Conservation (phyloP, 306 rosid genomes). For the Begonia masoniana region DNA sequence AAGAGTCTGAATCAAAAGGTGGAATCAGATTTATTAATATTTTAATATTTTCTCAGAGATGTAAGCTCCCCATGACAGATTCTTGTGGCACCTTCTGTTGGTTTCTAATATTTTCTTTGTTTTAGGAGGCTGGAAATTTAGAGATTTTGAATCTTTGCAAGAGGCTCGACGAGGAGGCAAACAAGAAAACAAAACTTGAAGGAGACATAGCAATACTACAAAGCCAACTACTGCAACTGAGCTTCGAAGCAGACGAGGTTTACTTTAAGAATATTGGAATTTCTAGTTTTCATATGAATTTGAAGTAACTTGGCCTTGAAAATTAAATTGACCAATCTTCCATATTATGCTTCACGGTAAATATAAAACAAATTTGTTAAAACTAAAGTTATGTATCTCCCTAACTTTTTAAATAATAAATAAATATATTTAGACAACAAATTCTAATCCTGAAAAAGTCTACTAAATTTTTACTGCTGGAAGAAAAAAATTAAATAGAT, state of each 20-base stretch:
- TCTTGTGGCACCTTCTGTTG: no score
- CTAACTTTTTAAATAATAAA: no score
- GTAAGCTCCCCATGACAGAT: not conserved
- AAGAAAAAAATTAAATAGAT: no score
- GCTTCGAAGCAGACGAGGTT: slow-evolving; percentile 84
- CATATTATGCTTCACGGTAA: no score
- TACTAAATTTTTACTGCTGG: no score
- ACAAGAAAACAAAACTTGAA: slow-evolving; percentile 67
- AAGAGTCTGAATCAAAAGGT: no score
- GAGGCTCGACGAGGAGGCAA: slow-evolving; percentile 58
- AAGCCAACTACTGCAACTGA: slow-evolving; percentile 72
- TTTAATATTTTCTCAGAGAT: not conserved
- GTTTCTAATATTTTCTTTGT: slow-evolving; percentile 10
- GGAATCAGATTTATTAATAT: slow-evolving; percentile 8
- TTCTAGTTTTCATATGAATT: not conserved
- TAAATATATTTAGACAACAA: no score
- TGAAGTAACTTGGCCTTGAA: not conserved
- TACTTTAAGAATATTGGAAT: slow-evolving; percentile 8
- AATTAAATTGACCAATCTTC: no score
- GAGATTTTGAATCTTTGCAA: slow-evolving; percentile 62
- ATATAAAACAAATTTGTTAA: no score
- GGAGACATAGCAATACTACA: slow-evolving; percentile 78
- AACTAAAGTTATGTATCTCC: no score
- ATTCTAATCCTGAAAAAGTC: no score
- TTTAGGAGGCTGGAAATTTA: slow-evolving; percentile 43